Percentiles rank a stretch among this genome's conserved stretches.
Evolutionary conservation across 208 protist genomes (phyloP).

Genomic region (Trypanosoma scelopori): DNA sequence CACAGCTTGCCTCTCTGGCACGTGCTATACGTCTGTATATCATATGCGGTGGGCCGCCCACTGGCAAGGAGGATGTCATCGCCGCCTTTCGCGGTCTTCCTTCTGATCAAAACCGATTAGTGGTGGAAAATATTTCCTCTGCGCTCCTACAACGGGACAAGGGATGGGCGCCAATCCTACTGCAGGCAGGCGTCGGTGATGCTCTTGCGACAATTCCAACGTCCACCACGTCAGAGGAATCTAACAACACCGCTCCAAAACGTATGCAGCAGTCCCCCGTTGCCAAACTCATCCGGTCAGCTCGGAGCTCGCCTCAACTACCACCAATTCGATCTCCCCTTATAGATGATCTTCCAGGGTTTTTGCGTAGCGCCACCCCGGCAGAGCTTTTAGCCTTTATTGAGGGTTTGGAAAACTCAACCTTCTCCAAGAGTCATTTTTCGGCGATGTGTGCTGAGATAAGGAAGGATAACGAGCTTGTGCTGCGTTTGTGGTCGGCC

Average conservation of each 20-base stretch:
- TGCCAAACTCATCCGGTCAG: slow-evolving; percentile 14
- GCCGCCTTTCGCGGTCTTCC: slow-evolving; percentile 48
- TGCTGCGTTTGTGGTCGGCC: slow-evolving; percentile 7
- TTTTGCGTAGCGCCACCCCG: slow-evolving; percentile 10
- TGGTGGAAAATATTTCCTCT: slow-evolving; percentile 41
- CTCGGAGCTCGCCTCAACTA: slow-evolving; percentile 2
- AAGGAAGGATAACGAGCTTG: slow-evolving; percentile 12
- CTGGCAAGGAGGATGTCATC: slow-evolving; percentile 32
- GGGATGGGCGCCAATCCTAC: slow-evolving; percentile 49
- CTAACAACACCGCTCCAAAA: neutral
- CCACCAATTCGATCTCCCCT: slow-evolving; percentile 1
- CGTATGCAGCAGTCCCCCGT: neutral
- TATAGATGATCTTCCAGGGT: slow-evolving; percentile 5
- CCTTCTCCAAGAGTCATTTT: neutral
- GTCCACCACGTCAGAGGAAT: neutral
- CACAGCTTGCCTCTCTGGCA: slow-evolving; percentile 39
- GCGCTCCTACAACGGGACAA: slow-evolving; percentile 41
- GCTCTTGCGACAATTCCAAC: slow-evolving; percentile 15
- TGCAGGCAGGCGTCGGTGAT: slow-evolving; percentile 59
- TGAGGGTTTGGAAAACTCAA: slow-evolving; percentile 13
- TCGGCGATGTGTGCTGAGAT: slow-evolving; percentile 8
- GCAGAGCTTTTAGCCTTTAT: slow-evolving; percentile 24
- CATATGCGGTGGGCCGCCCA: slow-evolving; percentile 41
- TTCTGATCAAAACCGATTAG: slow-evolving; percentile 26
- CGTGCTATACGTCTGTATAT: slow-evolving; percentile 60